A percentile compares a stretch with the other conserved stretches of the same genome.
Evolutionary conservation across 2,329 filamentous ascomycete species (phyloP).

Genomic region (Curvularia hawaiiensis): DNA sequence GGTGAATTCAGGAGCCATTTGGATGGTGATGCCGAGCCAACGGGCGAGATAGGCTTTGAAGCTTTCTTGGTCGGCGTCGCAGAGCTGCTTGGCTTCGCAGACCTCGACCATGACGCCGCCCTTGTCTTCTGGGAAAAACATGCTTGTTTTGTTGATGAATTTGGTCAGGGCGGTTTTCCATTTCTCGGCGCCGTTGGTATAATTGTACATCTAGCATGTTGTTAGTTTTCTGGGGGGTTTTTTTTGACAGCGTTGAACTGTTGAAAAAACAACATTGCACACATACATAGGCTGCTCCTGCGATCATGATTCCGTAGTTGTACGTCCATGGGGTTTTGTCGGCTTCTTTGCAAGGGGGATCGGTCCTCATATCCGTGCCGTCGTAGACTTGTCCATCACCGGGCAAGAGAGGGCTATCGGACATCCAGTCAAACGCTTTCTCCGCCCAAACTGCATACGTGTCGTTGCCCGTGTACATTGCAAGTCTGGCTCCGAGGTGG

Average conservation of each 20-base stretch:
- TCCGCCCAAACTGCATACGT: slow-evolving; percentile 46
- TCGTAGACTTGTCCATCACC: slow-evolving; percentile 38
- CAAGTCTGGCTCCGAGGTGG: slow-evolving; percentile 45
- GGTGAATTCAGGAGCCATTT: slow-evolving; percentile 63
- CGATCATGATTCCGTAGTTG: slow-evolving; percentile 46
- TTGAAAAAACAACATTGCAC: no score
- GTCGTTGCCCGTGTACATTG: slow-evolving; percentile 45
- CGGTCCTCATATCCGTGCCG: slow-evolving; percentile 27
- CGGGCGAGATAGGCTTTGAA: slow-evolving; percentile 55
- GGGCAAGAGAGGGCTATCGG: slow-evolving; percentile 30
- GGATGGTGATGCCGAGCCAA: slow-evolving; percentile 60
- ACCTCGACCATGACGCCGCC: slow-evolving; percentile 50
- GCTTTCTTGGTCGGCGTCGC: slow-evolving; percentile 52
- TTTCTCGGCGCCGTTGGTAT: slow-evolving; percentile 43
- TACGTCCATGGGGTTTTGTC: slow-evolving; percentile 45
- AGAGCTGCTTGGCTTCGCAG: slow-evolving; percentile 50
- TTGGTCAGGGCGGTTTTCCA: slow-evolving; percentile 40
- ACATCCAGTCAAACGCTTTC: slow-evolving; percentile 45
- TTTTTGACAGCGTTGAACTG: no score
- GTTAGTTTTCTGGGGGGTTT: slow-evolving; percentile 22
- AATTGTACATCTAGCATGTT: slow-evolving; percentile 45
- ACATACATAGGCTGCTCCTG: slow-evolving; percentile 41
- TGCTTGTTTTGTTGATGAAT: slow-evolving; percentile 37
- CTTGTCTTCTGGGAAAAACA: slow-evolving; percentile 49
- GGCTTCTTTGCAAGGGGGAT: slow-evolving; percentile 33